Base-by-base conservation (phyloP, 2,329 filamentous ascomycete species). In the Ophiostoma angusticollis region DNA sequence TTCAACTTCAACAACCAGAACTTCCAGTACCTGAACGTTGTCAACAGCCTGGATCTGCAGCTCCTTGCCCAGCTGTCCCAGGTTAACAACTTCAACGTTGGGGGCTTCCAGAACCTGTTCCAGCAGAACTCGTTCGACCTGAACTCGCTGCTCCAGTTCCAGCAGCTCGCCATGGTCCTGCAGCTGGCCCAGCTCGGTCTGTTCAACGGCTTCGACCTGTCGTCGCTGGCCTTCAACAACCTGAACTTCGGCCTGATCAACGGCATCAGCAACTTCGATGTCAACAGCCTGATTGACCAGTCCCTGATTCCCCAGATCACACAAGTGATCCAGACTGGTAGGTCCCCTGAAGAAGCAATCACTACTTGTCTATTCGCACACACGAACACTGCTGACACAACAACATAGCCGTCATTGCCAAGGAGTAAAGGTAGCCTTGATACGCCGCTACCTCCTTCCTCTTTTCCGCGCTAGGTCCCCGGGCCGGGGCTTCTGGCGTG, bases 81-180 rank as follows among this genome's bases (percentile, higher is more conserved):
- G 47, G 54, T 61, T 55, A 60, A 64, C 58, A 61, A 62, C 56
- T 57, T 70, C 51, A 59, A 69, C 52, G 49, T 69, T 38, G 47
- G 58, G 43, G 41, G 49, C 40, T 63, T 70, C 53, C 53, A 62
- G 50, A 47, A 46, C 40, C 56, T 65, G 46, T 64, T 50, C 41
- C 37, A 44, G 39, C 31, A 34, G 37, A 41, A 36, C 39, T n/a
- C 27, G 24, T 47, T 50, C 40, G 32, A 31, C 39, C 19, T 50
- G 28, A 31, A 46, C 25, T 29, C 37, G 19, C 23, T 49, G 8
- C 40, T 49, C 31, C 28, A 48, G 44, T 44, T 49, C 41, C 45
- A 47, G 42, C 48, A 50, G 45, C 45, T 50, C 18, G 27, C 42
- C 27, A 35, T 45, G 29, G 31, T 49, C 25, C 40, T 45, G 33